Evolutionary conservation across 768 basidiomycete species (phyloP).

Genomic region (Serendipita sp.): DNA sequence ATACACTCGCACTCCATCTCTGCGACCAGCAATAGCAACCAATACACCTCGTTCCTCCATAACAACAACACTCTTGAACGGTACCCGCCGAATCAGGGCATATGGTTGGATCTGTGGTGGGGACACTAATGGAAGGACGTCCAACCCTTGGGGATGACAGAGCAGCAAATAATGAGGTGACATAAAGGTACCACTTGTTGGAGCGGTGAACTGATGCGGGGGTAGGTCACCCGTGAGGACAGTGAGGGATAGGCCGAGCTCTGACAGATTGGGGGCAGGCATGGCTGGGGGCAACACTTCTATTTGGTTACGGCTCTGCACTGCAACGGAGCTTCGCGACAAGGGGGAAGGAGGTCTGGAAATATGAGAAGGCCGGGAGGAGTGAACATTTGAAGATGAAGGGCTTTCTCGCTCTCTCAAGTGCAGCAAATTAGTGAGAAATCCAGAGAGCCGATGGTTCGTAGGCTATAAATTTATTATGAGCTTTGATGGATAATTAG

Average conservation of each 20-base stretch:
- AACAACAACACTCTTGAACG: slow-evolving; percentile 74
- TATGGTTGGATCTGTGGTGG: slow-evolving; percentile 66
- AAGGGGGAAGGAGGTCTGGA: slow-evolving; percentile 11
- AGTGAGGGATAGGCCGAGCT: slow-evolving; percentile 58
- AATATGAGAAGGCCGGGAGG: slow-evolving; percentile 17
- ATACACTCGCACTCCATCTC: slow-evolving; percentile 78
- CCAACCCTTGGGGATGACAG: slow-evolving; percentile 73
- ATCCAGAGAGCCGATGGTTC: slow-evolving; percentile 55
- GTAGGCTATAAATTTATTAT: not conserved
- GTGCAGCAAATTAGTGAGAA: slow-evolving; percentile 62
- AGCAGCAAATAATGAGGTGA: slow-evolving; percentile 67
- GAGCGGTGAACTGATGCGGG: slow-evolving; percentile 66
- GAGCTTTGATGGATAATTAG: not conserved
- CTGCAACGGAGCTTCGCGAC: slow-evolving; percentile 26
- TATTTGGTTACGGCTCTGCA: slow-evolving; percentile 41
- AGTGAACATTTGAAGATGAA: not conserved
- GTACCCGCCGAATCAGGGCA: slow-evolving; percentile 62
- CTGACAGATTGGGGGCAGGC: slow-evolving; percentile 51
- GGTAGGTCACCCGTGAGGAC: slow-evolving; percentile 47
- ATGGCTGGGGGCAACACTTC: slow-evolving; percentile 55
- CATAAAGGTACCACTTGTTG: slow-evolving; percentile 61
- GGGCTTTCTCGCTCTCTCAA: slow-evolving; percentile 14
- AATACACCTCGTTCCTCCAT: slow-evolving; percentile 85
- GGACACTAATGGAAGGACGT: slow-evolving; percentile 62
- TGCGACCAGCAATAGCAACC: slow-evolving; percentile 75